Evolutionary conservation across 2,329 filamentous ascomycete species (phyloP).

Genomic region (Xylariomycetidae sp.): DNA sequence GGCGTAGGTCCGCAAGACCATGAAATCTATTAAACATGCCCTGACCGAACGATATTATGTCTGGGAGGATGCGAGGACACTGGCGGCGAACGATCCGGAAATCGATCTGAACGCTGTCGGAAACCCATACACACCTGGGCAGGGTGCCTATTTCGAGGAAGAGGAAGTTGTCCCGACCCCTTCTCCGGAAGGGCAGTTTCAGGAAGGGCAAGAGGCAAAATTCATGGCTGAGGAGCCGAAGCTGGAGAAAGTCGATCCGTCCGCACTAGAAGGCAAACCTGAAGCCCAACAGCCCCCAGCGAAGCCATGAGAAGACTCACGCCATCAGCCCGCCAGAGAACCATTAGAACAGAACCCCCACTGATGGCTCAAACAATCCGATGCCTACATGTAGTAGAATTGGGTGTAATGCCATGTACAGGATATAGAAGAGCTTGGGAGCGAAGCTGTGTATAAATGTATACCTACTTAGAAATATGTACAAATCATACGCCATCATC

Average conservation of each 20-base stretch:
- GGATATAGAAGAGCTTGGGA: no score
- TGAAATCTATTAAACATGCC: constrained; percentile 76
- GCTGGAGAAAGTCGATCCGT: constrained; percentile 14
- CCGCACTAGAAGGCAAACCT: constrained; percentile 12
- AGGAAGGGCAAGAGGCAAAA: constrained; percentile 14
- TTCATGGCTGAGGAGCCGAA: neutral
- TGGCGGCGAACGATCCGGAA: constrained; percentile 64
- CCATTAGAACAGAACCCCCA: no score
- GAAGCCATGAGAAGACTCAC: constrained; percentile 14
- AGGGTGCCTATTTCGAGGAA: constrained; percentile 31
- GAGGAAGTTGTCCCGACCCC: no score
- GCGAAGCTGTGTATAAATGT: no score
- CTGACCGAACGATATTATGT: constrained; percentile 85
- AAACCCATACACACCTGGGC: constrained; percentile 48
- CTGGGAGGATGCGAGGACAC: constrained; percentile 70
- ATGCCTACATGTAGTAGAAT: no score
- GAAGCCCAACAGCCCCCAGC: constrained; percentile 15
- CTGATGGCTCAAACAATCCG: no score
- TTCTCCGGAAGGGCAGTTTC: no score
- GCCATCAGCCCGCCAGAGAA: no score
- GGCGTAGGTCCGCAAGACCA: constrained; percentile 67
- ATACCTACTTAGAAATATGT: no score
- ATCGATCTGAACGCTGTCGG: constrained; percentile 53
- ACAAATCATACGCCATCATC: no score
- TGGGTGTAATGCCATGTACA: no score